Base-by-base conservation (phyloP, 169 alveolate genomes). In the Besnoitia besnoiti region DNA sequence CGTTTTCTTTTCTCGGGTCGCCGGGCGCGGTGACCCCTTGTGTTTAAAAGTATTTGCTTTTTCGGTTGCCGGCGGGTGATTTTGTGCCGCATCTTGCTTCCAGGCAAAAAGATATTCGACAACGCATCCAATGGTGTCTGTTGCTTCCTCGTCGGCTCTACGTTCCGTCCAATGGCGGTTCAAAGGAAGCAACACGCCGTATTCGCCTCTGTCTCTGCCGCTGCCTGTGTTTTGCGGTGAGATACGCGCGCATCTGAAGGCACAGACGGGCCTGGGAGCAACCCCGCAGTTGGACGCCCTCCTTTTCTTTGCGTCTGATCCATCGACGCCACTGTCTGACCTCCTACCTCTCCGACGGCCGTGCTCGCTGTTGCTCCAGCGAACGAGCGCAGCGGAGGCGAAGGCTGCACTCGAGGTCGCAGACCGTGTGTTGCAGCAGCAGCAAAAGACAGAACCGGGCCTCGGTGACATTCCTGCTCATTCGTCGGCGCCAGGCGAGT, bases 151-250 rank as follows among this genome's bases (percentile, higher is more conserved):
- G 5, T 55, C 67, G 12, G 12, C 67, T 5, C 67, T 16, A n/a
- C 67, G 67, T 16, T 55, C 30, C 80, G 80, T 88, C 49, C 85
- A 62, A 7, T 88, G 92, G 92, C 92, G 92, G 44, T 80, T 88
- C 62, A 80, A 82, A 47, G 92, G 92, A 35, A 61, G 85, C 73
- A 61, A 51, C 47, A 88, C 92, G 73, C 47, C 73, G 73, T 42
- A 61, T 1, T 12, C 62, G 50, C 51, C 92, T 12, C 76, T 67
- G 30, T 80, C 73, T 0, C 35, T 88, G 75, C 61, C 85, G 0
- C 85, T 88, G 33, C 92, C 92, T 3, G 92, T 88, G 35, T 88
- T 82, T 24, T 88, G 92, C 59, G 92, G 90, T 7, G 90, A 85
- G 79, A 8, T 85, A 14, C 90, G 90, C 51, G 79, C 55, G 14